Base-by-base conservation (phyloP, 768 basidiomycete genomes). In the Leccinum boreale region DNA sequence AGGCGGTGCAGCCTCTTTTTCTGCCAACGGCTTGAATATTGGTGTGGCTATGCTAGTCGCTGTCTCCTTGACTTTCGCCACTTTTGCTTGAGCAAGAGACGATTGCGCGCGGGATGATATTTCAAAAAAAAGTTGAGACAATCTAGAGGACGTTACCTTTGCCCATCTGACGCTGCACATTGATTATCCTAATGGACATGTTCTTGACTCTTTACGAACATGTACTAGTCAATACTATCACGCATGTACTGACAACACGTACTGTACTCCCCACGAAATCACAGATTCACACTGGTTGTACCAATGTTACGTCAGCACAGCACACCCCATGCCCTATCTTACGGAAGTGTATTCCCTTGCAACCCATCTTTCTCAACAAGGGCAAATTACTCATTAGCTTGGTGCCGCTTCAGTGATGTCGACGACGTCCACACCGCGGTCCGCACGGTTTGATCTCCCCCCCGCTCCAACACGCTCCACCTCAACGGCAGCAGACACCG, bases 401-500 rank as follows among this genome's bases (percentile, higher is more conserved):
- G 36, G 57, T 57, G 3, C 14, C n/a, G n/a, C 11, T 10, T 52
- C 55, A 62, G n/a, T 35, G 19, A 74, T 72, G 70, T 72, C 72
- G 19, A 35, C 71, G 14, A 59, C 65, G 3, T 60, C 65, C 24
- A 73, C 70, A 45, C 72, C 70, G 5, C 70, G 54, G 51, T 51
- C 72, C 7, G 49, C 69, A 26, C 68, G 71, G 50, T 67, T 79
- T 47, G 75, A 81, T 65, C 65, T 76, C 19, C 78, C 81, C 10
- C 49, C 69, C 24, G 70, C 71, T 24, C 71, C 72, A 42, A 12
- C 59, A 0, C 17, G 47, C 59, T 55, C 72, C 46, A 50, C 21
- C 33, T 56, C 67, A 4, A 39, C 62, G 7, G 51, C 66, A 17
- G 77, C 85, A 19, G 89, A 90, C 64, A 75, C 78, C 3, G 86